Base-by-base conservation (phyloP, 106 monocot species). In the Phalaenopsis aphrodite region DNA sequence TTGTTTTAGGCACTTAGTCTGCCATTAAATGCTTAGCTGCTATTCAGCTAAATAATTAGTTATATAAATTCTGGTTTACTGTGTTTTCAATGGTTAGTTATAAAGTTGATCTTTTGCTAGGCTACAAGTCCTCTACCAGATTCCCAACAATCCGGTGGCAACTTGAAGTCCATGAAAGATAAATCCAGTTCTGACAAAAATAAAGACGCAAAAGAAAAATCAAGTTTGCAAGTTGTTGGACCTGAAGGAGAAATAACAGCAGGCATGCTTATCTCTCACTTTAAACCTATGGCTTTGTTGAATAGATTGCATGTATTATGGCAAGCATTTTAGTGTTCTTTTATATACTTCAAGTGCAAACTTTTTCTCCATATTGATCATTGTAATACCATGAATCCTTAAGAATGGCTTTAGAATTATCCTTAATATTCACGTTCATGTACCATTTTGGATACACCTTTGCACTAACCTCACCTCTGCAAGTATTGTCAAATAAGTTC, bases 181-280 rank as follows among this genome's bases (percentile, higher is more conserved):
- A 92, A 97, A 79, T 87, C 90, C 19, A 79, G 84, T 49, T 79
- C 87, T 85, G 38, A 72, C 82, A 56, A 76, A 76, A 93, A 96
- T 52, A 97, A 97, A 82, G 94, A 97, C 82, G 46, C 82, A 77
- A 97, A 97, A 88, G 97, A 97, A 68, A 84, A 84, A 21, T 87
- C 97, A 56, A 73, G 78, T 36, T 80, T 97, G 80, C 91, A 97
- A 81, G 84, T 94, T 87, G 92, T 84, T 87, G 97, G 97, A 5
- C 78, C 94, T 84, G 78, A 87, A 86, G 94, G 94, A 76, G 97
- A 97, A 83, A 97, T 97, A 42, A 90, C 97, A 77, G 97, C 93
- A 86, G 97, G 97, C 24, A 76, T 76, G 11, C 42, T 76, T 42
- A 10, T 42, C 42, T 74, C 43, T 16, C 30, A 18, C 16, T 17